These are phyloP conservation scores for Cylindrotheca closterium DNA, from an alignment of 108 stramenopile species.

Conservation along the genomic window DNA sequence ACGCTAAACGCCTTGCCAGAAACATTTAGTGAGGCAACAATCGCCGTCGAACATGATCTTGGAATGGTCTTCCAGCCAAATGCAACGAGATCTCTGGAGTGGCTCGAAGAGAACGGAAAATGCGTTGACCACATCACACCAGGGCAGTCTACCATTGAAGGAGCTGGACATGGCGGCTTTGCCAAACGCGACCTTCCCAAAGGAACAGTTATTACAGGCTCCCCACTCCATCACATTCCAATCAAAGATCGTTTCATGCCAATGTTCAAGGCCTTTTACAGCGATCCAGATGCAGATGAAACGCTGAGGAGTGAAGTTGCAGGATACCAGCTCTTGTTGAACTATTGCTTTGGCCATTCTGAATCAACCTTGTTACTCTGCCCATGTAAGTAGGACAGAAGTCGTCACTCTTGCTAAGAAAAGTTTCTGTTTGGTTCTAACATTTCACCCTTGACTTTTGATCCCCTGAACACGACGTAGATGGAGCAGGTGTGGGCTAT, in stretches of 20 bases:
- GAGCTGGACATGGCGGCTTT: slow-evolving; percentile 73
- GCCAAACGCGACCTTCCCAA: slow-evolving; percentile 33
- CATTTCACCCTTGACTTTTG: too few relatives aligned
- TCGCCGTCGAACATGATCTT: background rate
- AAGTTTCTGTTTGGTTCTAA: too few relatives aligned
- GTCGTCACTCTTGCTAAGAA: too few relatives aligned
- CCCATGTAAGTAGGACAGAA: too few relatives aligned
- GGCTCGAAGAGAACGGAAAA: slow-evolving; percentile 49
- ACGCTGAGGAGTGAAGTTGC: too few relatives aligned
- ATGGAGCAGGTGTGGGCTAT: slow-evolving; percentile 49
- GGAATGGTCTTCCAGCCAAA: slow-evolving; percentile 13
- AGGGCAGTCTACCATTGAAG: slow-evolving; percentile 37
- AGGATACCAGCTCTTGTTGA: slow-evolving; percentile 32
- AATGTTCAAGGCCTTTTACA: background rate
- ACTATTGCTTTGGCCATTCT: slow-evolving; percentile 49
- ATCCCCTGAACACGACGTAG: too few relatives aligned
- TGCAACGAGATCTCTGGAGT: slow-evolving; percentile 35
- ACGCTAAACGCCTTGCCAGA: background rate
- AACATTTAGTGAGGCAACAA: slow-evolving; percentile 12
- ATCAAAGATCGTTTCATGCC: too few relatives aligned
- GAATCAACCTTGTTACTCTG: slow-evolving; percentile 50
- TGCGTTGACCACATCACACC: slow-evolving; percentile 46
- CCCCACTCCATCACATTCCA: slow-evolving; percentile 53
- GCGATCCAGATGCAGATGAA: slow-evolving; percentile 8
- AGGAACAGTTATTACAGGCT: slow-evolving; percentile 49